These are phyloP conservation scores for Nitzschia sp. DNA, from an alignment of 108 stramenopile species.

Conservation along the genomic window DNA sequence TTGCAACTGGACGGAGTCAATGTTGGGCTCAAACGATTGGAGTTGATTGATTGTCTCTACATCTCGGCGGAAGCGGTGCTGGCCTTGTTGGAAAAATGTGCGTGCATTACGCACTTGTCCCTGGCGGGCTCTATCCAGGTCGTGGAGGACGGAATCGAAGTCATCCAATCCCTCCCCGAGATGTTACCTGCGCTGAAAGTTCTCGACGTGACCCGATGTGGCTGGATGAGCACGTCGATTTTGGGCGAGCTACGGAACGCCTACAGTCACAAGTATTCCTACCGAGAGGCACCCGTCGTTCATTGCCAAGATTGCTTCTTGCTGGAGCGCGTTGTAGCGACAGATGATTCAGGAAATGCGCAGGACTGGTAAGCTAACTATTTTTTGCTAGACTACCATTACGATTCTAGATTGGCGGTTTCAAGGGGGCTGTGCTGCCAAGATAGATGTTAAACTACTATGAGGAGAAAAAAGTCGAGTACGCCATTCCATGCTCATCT, in stretches of 20 bases:
- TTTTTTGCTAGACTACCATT: not conserved
- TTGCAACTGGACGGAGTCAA: slow-evolving; percentile 17
- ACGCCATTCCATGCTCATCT: too few relatives aligned
- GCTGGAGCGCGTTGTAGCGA: not conserved
- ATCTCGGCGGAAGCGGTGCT: slow-evolving; percentile 7
- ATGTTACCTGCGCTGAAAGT: slow-evolving; percentile 23
- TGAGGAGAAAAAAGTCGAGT: too few relatives aligned
- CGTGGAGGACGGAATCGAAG: not conserved
- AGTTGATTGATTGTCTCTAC: slow-evolving; percentile 21
- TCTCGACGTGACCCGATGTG: slow-evolving; percentile 30
- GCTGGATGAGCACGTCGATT: slow-evolving; percentile 13
- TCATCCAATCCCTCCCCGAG: slow-evolving; percentile 3
- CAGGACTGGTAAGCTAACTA: not conserved
- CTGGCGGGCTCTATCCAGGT: slow-evolving; percentile 28
- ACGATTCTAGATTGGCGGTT: not conserved
- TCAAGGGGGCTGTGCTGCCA: not conserved
- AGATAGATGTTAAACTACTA: too few relatives aligned
- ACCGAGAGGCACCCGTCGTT: not conserved
- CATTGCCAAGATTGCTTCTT: slow-evolving; percentile 3
- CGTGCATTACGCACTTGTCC: slow-evolving; percentile 30
- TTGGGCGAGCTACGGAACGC: not conserved
- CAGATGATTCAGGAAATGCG: not conserved
- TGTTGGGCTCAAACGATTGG: slow-evolving; percentile 23
- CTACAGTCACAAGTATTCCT: not conserved
- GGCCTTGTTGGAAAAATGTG: slow-evolving; percentile 16